Evolutionary conservation across 495 filamentous ascomycete genomes (phyloP).

Genomic region (Margaritispora aquatica): DNA sequence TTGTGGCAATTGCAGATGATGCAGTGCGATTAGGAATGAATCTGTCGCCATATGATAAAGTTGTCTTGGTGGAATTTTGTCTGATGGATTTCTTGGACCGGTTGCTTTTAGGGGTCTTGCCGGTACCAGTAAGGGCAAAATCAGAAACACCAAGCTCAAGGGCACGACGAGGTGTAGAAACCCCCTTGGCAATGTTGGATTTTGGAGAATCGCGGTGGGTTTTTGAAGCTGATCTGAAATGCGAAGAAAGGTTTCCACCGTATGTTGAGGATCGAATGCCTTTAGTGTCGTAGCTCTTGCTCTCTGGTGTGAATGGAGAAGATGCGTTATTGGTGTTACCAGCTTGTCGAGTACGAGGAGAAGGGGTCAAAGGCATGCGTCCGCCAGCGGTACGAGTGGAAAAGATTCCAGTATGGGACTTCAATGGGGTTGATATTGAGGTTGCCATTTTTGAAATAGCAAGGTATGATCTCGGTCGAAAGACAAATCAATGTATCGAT

Average conservation of each 20-base stretch:
- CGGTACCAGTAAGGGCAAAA: constrained; percentile 79
- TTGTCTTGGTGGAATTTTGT: constrained; percentile 68
- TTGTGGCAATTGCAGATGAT: constrained; percentile 79
- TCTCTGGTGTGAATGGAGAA: constrained; percentile 77
- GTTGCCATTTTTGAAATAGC: constrained; percentile 71
- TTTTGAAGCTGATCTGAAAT: constrained; percentile 63
- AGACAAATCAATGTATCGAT: constrained; percentile 45
- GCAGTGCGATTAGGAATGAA: constrained; percentile 92
- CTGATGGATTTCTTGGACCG: constrained; percentile 59
- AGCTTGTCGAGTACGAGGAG: constrained; percentile 56
- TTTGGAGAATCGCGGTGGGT: constrained; percentile 73
- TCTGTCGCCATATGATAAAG: constrained; percentile 81
- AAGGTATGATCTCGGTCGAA: constrained; percentile 31
- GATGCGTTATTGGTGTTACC: constrained; percentile 43
- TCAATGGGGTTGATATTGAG: constrained; percentile 84
- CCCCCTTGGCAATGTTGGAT: constrained; percentile 79
- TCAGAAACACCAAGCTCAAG: constrained; percentile 92
- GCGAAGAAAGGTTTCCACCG: constrained; percentile 62
- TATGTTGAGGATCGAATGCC: constrained; percentile 56
- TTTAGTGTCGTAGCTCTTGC: constrained; percentile 43
- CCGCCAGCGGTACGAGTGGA: constrained; percentile 88
- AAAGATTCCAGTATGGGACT: constrained; percentile 90
- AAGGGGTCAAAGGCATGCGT: constrained; percentile 90
- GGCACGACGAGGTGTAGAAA: constrained; percentile 61
- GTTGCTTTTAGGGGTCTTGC: constrained; percentile 64